Conservation (phyloP, 2,329 filamentous ascomycete genomes). For the Penicillium sp. region DNA sequence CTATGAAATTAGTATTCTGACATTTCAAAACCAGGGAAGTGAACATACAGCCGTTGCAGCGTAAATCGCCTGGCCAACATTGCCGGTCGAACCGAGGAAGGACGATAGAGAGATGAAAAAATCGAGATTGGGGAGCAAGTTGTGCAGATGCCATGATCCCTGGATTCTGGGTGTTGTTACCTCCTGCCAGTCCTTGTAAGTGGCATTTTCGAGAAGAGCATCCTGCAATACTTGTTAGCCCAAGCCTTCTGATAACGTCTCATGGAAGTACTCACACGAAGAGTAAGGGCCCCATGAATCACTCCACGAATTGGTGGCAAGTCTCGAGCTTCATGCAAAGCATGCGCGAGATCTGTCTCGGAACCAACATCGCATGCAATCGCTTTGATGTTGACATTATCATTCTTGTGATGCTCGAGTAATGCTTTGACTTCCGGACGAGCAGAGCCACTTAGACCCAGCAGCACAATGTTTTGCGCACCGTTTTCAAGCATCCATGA, state of each 20-base stretch:
- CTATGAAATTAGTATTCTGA: conserved; percentile 10
- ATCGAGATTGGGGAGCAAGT: conserved; percentile 26
- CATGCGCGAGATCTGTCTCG: background rate
- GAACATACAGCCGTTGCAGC: conserved; percentile 10
- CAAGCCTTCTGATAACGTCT: too few relatives aligned
- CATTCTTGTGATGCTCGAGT: conserved; percentile 12
- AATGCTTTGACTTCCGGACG: conserved; percentile 11
- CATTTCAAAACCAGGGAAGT: too few relatives aligned
- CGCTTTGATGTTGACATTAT: conserved; percentile 14
- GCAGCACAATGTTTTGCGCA: conserved; percentile 27
- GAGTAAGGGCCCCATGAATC: conserved; percentile 27
- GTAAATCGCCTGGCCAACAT: conserved; percentile 40
- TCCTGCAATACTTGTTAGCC: background rate
- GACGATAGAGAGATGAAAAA: conserved; percentile 38
- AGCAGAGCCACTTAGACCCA: conserved; percentile 8
- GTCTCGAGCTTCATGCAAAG: conserved; percentile 7
- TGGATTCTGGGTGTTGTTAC: conserved; percentile 34
- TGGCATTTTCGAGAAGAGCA: conserved; percentile 38
- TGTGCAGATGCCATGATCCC: conserved; percentile 30
- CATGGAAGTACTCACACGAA: conserved; percentile 6
- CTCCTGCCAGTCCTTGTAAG: conserved; percentile 30
- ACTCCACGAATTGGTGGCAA: conserved; percentile 25
- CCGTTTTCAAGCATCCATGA: conserved; percentile 29
- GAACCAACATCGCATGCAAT: conserved; percentile 21
- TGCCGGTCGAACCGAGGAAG: conserved; percentile 38